Evolutionary conservation across 192 early-diverging fungal species (phyloP).

Genomic region (Phycomyces nitens): DNA sequence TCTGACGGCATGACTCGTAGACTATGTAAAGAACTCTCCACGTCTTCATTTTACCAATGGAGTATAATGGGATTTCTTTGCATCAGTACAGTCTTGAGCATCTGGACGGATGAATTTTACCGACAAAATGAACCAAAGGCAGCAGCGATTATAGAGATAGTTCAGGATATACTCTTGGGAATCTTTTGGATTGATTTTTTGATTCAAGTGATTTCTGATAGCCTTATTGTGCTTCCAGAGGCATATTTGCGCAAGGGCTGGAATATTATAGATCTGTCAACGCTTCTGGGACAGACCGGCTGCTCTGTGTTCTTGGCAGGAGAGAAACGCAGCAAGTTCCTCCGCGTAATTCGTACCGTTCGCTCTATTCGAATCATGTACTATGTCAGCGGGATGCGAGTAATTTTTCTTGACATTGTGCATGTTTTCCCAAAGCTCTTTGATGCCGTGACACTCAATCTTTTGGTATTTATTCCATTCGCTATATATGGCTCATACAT

Average conservation of each 20-base stretch:
- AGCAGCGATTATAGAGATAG: neutral
- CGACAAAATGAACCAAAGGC: neutral
- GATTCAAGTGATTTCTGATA: conserved; percentile 17
- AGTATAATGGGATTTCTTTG: conserved; percentile 13
- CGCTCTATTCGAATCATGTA: conserved; percentile 19
- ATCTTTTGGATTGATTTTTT: conserved; percentile 20
- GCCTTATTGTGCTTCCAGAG: conserved; percentile 17
- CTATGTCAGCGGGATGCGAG: conserved; percentile 16
- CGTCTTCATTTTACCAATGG: neutral
- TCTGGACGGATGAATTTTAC: conserved; percentile 6
- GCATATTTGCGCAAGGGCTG: conserved; percentile 24
- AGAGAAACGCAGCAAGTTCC: neutral
- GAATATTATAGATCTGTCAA: conserved; percentile 19
- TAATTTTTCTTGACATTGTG: conserved; percentile 20
- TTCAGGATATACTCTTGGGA: conserved; percentile 8
- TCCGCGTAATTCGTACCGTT: conserved; percentile 7
- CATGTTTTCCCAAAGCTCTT: conserved; percentile 29
- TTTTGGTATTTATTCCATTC: conserved; percentile 28
- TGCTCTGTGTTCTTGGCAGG: neutral
- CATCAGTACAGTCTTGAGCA: neutral
- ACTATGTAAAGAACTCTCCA: neutral
- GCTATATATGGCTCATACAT: conserved; percentile 28
- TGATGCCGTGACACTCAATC: conserved; percentile 14
- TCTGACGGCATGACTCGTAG: neutral
- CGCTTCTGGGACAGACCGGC: conserved; percentile 7